phyloP scores from a whole-genome alignment of 108 stramenopile species.

The Pseudonitzschia delicatissima region DNA sequence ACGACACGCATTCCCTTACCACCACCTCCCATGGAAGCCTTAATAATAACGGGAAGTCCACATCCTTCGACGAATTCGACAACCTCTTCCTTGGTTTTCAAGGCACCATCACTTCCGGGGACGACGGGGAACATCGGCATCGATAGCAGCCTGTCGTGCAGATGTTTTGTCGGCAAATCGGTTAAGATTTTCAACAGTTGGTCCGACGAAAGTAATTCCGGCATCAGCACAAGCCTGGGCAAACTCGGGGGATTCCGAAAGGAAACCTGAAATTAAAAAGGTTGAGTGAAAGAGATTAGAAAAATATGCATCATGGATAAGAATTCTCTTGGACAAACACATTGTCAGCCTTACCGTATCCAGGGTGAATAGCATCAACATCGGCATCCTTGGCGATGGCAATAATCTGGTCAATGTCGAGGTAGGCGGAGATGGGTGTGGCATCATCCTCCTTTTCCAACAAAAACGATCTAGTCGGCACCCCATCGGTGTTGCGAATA shows the following conservation, averaged over 20 bases:
- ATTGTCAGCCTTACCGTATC: slow-evolving; percentile 41
- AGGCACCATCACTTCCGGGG: slow-evolving; percentile 75
- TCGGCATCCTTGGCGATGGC: slow-evolving; percentile 62
- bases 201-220: slow-evolving; percentile 86
- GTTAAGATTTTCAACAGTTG: slow-evolving; percentile 73
- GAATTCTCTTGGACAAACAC: too few relatives aligned
- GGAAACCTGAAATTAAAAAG: slow-evolving; percentile 57
- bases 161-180: slow-evolving; percentile 87
- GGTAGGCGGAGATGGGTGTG: slow-evolving; percentile 80
- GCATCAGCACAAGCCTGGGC: slow-evolving; percentile 68
- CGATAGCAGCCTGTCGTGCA: slow-evolving; percentile 78
- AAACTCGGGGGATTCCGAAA: slow-evolving; percentile 76
- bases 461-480: slow-evolving; percentile 80
- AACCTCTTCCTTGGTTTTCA: slow-evolving; percentile 41
- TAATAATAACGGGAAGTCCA: slow-evolving; percentile 91
- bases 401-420: slow-evolving; percentile 76
- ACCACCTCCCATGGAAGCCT: slow-evolving; percentile 89
- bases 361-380: slow-evolving; percentile 91
- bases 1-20: slow-evolving; percentile 95
- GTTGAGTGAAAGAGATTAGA: too few relatives aligned
- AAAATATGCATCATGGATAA: neutral
- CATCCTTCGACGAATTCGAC: slow-evolving; percentile 55
- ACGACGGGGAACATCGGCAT: slow-evolving; percentile 79
- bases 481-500: slow-evolving; percentile 86
- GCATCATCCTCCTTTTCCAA: slow-evolving; percentile 43